phyloP scores from a whole-genome alignment of 2,329 filamentous ascomycete genomes.

The Davidsoniella virescens region DNA sequence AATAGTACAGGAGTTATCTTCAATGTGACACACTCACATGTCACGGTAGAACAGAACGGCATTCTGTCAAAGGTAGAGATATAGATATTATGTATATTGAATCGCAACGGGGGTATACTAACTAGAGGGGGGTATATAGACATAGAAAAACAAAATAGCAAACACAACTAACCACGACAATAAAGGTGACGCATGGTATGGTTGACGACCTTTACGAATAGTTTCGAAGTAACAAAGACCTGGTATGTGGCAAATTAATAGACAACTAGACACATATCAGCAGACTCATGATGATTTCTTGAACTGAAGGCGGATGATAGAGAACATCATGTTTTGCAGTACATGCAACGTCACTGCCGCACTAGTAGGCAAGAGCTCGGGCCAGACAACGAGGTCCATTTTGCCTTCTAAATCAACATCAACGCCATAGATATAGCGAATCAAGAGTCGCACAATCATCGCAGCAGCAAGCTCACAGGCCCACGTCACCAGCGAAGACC shows the following conservation, averaged over 20 bases:
- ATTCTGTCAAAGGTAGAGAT: too few species aligned
- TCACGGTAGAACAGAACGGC: too few species aligned
- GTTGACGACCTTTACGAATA: too few species aligned
- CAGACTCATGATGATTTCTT: constrained; percentile 13
- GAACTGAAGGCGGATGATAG: constrained; percentile 49
- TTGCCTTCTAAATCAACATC: constrained; percentile 49
- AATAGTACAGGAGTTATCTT: too few species aligned
- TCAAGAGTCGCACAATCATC: constrained; percentile 40
- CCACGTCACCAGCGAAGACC: constrained; percentile 48
- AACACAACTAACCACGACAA: not conserved
- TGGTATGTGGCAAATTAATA: too few species aligned
- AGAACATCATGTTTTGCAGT: constrained; percentile 57
- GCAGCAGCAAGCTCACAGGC: constrained; percentile 48
- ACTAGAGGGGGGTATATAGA: not conserved
- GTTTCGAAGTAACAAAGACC: too few species aligned
- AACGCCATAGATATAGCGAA: constrained; percentile 41
- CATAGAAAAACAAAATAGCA: not conserved
- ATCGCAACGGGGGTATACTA: too few species aligned
- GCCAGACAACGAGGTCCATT: constrained; percentile 48
- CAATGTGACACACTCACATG: too few species aligned
- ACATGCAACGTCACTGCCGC: constrained; percentile 52
- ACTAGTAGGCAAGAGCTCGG: constrained; percentile 49
- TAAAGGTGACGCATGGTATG: too few species aligned
- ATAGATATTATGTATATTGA: too few species aligned
- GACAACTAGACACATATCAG: too few species aligned